Percentiles rank a stretch among this genome's conserved stretches.
Conservation (phyloP, 148 eudicot genomes). For the Silene uniflora region DNA sequence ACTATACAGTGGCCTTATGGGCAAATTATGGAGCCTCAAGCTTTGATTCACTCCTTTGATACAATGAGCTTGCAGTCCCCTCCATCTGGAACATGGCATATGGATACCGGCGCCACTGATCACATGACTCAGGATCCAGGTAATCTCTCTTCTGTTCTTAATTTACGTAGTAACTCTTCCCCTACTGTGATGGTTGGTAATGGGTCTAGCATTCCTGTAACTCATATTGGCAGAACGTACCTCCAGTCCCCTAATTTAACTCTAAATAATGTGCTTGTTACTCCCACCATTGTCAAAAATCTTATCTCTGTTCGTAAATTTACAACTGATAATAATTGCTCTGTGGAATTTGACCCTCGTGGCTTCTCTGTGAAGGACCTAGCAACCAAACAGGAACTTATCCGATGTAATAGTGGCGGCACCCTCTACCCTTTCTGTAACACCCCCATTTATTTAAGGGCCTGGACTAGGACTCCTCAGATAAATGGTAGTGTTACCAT, state of each 20-base stretch:
- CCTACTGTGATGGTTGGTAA: not conserved
- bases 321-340: not conserved
- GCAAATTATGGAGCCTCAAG: too few species aligned
- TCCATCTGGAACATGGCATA: too few species aligned
- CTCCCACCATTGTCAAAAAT: not conserved
- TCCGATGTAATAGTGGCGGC: not conserved
- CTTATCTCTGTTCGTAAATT: not conserved
- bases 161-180: not conserved
- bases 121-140: too few species aligned
- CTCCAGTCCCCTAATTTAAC: not conserved
- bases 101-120: too few species aligned
- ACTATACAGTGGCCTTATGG: too few species aligned
- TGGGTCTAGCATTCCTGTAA: not conserved
- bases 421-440: not conserved
- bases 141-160: not conserved
- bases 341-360: not conserved
- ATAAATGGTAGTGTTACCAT: too few species aligned
- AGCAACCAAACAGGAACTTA: not conserved
- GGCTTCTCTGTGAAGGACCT: constrained; percentile 3
- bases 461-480: too few species aligned
- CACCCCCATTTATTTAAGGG: too few species aligned
- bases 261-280: not conserved
- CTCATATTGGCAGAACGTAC: not conserved
- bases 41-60: too few species aligned
- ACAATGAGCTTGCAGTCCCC: too few species aligned